Base-by-base conservation (phyloP, 2,329 filamentous ascomycete species). In the Hypoxylon sp. region DNA sequence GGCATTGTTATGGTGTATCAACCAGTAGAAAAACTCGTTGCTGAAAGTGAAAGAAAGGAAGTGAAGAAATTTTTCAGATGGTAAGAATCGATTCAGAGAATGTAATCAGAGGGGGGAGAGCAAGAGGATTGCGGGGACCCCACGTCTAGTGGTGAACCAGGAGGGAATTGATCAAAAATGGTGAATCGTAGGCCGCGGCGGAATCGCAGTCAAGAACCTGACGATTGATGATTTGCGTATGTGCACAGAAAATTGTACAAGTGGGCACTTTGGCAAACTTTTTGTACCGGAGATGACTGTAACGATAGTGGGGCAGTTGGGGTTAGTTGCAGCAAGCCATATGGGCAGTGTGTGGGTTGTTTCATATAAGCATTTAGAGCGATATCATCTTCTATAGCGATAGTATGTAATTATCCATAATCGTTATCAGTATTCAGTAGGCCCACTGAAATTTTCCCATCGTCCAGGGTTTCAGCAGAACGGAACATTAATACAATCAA, bases 381-480 rank as follows among this genome's bases (percentile, higher is more conserved):
- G 2, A 30, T 30, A 30, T 5, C 1, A 5, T 30, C 28, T 30
- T 6, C 5, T 30, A 30, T 9, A 1, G 28, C 6, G 9, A 43
- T 21, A 21, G 13, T 19, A 63, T 55, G 36, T 48, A 55, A 21
- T 28, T 53, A 63, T 14, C 7, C 19, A 32, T 6, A 41, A 23
- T 45, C 38, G 17, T 21, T 11, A n/a, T 23, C 25, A 21, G 10
- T 17, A 14, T n/a, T 21, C 14, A 36, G 32, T 34, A 45, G 60
- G 2, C 43, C 65, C 65, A 65, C 65, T 68, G 45, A 61, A 68
- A 41, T 51, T 65, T 65, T 62, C 48, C 32, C 30, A 38, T 50
- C 28, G 21, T 56, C 23, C 19, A 36, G 49, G 17, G 34, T 62
- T 62, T 17, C 30, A 11, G 11, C 21, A 25, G 13, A 51, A 32